Evolutionary conservation across 768 basidiomycete species (phyloP).

Genomic region (Jaapia argillacea): DNA sequence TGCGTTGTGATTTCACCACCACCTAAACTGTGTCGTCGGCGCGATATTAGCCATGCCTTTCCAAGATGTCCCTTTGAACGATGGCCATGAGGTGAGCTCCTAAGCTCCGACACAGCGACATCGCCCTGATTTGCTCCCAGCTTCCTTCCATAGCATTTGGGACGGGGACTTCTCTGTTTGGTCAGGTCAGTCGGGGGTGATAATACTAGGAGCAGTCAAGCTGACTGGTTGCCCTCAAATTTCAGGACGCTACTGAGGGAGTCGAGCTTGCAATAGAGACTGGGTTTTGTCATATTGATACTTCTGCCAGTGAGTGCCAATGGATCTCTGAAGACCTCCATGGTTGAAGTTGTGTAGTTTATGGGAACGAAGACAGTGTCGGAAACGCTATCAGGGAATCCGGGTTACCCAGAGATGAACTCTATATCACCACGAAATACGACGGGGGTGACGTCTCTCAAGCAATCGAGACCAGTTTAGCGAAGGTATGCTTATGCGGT

Average conservation of each 20-base stretch:
- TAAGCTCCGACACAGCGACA: constrained; percentile 15
- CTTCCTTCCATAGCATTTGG: constrained; percentile 16
- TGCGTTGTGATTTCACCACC: too few relatives aligned
- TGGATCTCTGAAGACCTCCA: too few relatives aligned
- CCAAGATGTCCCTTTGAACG: background rate
- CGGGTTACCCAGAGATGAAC: constrained; percentile 9
- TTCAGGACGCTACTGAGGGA: constrained; percentile 32
- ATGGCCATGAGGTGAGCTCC: background rate
- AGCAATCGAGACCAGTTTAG: constrained; percentile 29
- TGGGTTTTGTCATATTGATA: constrained; percentile 47
- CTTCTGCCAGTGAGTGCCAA: constrained; percentile 30
- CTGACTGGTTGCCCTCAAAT: constrained; percentile 20
- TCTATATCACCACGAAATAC: constrained; percentile 32
- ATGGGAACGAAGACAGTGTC: constrained; percentile 1
- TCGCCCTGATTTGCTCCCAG: background rate
- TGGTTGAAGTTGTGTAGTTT: constrained; percentile 1
- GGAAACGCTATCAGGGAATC: constrained; percentile 1
- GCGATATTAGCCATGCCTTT: constrained; percentile 16
- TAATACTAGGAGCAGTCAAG: background rate
- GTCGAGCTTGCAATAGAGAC: constrained; percentile 37
- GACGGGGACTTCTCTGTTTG: constrained; percentile 27
- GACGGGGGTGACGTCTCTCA: constrained; percentile 20
- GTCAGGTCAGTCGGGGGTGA: background rate
- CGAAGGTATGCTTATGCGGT: constrained; percentile 25
- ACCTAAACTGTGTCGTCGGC: too few relatives aligned